These are phyloP conservation scores for Ustulina deusta DNA, from an alignment of 2,329 filamentous ascomycete species.

Conservation along the genomic window DNA sequence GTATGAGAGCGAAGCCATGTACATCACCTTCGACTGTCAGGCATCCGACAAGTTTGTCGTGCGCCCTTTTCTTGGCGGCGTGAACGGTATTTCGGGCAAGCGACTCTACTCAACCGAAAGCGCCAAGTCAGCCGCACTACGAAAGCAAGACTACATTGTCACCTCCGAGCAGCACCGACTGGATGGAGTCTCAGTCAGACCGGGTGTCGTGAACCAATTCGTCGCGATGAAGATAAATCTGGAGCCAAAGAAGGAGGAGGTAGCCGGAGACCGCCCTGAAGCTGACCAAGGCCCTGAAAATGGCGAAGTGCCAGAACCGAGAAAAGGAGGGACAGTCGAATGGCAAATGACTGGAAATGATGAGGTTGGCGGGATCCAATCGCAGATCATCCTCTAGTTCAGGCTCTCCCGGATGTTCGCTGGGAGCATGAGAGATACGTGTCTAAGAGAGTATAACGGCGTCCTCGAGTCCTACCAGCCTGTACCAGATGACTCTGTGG, in stretches of 20 bases:
- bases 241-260: slow-evolving; percentile 11
- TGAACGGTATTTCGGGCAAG: too few species aligned
- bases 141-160: too few species aligned
- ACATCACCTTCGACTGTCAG: too few species aligned
- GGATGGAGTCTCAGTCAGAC: too few species aligned
- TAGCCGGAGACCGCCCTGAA: slow-evolving; percentile 1
- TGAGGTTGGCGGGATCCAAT: slow-evolving; percentile 17
- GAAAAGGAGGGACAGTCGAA: slow-evolving; percentile 8
- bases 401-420: slow-evolving; percentile 20
- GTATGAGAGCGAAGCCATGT: too few species aligned
- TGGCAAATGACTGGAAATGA: slow-evolving; percentile 20
- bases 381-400: slow-evolving; percentile 18
- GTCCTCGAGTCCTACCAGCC: slow-evolving; percentile 12
- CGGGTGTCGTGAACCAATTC: slow-evolving; percentile 25
- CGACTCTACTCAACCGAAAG: too few species aligned
- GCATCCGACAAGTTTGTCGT: too few species aligned
- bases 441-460: slow-evolving; percentile 21
- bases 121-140: too few species aligned
- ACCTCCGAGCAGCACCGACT: too few species aligned
- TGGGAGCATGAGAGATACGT: slow-evolving; percentile 15
- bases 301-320: not conserved
- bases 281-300: not conserved
- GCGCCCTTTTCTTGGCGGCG: too few species aligned
- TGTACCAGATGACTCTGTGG: slow-evolving; percentile 18
- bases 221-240: slow-evolving; percentile 22